Conservation (phyloP, 2,329 filamentous ascomycete species). For the Aspergillus sp. region DNA sequence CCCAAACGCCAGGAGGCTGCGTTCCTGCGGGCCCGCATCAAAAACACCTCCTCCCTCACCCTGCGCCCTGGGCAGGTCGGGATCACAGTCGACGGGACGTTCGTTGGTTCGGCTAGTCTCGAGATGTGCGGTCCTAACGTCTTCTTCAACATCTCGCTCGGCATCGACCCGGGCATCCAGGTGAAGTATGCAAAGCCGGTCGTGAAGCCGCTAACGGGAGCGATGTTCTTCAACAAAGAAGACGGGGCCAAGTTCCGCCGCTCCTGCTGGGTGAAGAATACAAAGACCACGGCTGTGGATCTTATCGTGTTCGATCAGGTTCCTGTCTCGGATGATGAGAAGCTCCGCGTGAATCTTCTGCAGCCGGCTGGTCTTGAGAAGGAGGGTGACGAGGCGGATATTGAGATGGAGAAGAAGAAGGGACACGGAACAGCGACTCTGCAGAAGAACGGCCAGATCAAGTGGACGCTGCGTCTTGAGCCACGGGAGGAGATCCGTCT, state of each 20-base stretch:
- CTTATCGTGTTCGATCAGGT: slow-evolving; percentile 34
- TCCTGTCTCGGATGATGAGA: slow-evolving; percentile 33
- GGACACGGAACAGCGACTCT: slow-evolving; percentile 56
- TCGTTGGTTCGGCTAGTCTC: slow-evolving; percentile 29
- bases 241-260: slow-evolving; percentile 31
- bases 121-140: slow-evolving; percentile 27
- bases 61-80: slow-evolving; percentile 29
- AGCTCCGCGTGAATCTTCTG: slow-evolving; percentile 28
- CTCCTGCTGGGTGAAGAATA: slow-evolving; percentile 32
- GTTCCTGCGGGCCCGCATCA: slow-evolving; percentile 42
- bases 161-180: slow-evolving; percentile 32
- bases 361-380: slow-evolving; percentile 28
- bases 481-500: slow-evolving; percentile 59
- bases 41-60: slow-evolving; percentile 36
- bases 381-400: slow-evolving; percentile 21
- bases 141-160: slow-evolving; percentile 32
- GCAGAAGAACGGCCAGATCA: slow-evolving; percentile 58
- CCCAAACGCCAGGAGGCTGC: slow-evolving; percentile 41
- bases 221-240: slow-evolving; percentile 32
- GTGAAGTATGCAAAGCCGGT: slow-evolving; percentile 32
- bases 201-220: slow-evolving; percentile 24
- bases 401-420: slow-evolving; percentile 46
- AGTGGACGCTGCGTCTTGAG: slow-evolving; percentile 60
- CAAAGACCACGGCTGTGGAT: slow-evolving; percentile 27
- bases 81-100: slow-evolving; percentile 30